phyloP scores from a whole-genome alignment of 1,284 basidiomycete genomes.

The Mycosarcoma maydis region DNA sequence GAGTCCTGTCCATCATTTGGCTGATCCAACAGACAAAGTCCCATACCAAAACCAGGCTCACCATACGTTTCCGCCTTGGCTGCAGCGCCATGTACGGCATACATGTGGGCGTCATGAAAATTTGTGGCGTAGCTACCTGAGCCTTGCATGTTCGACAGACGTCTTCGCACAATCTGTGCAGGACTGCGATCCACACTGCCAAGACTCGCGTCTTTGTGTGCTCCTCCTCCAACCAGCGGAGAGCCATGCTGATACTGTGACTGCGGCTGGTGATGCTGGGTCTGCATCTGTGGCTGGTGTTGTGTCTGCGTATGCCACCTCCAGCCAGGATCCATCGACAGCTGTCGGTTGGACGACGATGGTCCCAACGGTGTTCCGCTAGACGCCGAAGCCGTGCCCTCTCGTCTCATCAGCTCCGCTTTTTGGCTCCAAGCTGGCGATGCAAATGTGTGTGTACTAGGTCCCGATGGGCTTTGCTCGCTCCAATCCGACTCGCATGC shows the following conservation, averaged over 20 bases:
- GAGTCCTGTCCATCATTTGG: not conserved
- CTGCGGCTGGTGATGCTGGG: not conserved
- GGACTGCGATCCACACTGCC: conserved; percentile 11
- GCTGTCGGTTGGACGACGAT: conserved; percentile 10
- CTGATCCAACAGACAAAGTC: conserved; percentile 14
- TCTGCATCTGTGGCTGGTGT: conserved; percentile 6
- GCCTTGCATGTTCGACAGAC: conserved; percentile 2
- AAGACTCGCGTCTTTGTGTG: not conserved
- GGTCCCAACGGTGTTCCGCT: conserved; percentile 12
- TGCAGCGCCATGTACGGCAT: not conserved
- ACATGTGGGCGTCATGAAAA: not conserved
- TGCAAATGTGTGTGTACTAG: conserved; percentile 22
- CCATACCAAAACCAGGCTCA: conserved; percentile 5
- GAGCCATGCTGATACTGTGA: conserved; percentile 15
- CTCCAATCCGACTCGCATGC: conserved; percentile 34
- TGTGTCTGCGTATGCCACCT: conserved; percentile 15
- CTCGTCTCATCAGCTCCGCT: conserved; percentile 25
- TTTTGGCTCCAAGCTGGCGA: conserved; percentile 40
- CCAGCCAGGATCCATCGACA: conserved; percentile 15
- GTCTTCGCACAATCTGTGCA: conserved; percentile 7
- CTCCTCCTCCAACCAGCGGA: conserved; percentile 1
- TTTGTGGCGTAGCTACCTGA: not conserved
- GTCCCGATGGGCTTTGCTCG: conserved; percentile 32
- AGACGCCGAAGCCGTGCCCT: conserved; percentile 3
- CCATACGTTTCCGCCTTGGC: conserved; percentile 8